These are phyloP conservation scores for Dryadomyces quercus-mongolicae DNA, from an alignment of 2,329 filamentous ascomycete genomes.

Conservation along the genomic window DNA sequence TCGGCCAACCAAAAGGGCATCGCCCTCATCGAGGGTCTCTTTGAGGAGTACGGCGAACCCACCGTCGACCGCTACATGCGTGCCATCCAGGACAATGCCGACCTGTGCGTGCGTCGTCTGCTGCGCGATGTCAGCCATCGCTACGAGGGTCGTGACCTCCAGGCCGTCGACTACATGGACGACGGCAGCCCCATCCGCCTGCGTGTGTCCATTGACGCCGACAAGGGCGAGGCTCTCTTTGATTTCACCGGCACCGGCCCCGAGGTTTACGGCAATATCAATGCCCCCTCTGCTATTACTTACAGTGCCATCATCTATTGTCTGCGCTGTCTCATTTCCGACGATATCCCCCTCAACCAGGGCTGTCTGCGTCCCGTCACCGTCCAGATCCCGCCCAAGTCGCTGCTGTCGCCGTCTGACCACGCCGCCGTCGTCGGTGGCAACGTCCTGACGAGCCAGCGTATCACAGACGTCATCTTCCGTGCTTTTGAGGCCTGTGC, in stretches of 20 bases:
- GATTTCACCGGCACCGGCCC: slow-evolving; percentile 65
- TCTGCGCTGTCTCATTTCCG: slow-evolving; percentile 64
- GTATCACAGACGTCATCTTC: slow-evolving; percentile 73
- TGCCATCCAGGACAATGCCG: slow-evolving; percentile 71
- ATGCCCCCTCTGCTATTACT: slow-evolving; percentile 66
- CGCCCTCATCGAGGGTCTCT: slow-evolving; percentile 59
- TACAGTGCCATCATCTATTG: slow-evolving; percentile 81
- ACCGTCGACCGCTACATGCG: slow-evolving; percentile 78
- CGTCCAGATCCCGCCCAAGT: slow-evolving; percentile 59
- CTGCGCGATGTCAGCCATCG: slow-evolving; percentile 53
- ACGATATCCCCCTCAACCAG: slow-evolving; percentile 79
- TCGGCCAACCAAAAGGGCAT: slow-evolving; percentile 82
- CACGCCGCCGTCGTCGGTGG: slow-evolving; percentile 73
- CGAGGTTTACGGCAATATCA: slow-evolving; percentile 66
- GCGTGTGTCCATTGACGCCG: slow-evolving; percentile 60
- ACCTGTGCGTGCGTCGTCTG: slow-evolving; percentile 60
- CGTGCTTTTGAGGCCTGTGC: slow-evolving; percentile 70
- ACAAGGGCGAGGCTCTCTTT: slow-evolving; percentile 65
- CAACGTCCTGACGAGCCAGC: slow-evolving; percentile 69
- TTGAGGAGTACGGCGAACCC: slow-evolving; percentile 64
- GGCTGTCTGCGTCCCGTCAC: slow-evolving; percentile 69
- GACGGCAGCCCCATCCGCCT: slow-evolving; percentile 70
- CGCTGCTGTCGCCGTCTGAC: slow-evolving; percentile 63
- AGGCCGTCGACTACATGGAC: slow-evolving; percentile 75
- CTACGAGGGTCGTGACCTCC: slow-evolving; percentile 59